phyloP scores from a whole-genome alignment of 2,329 filamentous ascomycete species.

The Penicillium sclerotigenum region DNA sequence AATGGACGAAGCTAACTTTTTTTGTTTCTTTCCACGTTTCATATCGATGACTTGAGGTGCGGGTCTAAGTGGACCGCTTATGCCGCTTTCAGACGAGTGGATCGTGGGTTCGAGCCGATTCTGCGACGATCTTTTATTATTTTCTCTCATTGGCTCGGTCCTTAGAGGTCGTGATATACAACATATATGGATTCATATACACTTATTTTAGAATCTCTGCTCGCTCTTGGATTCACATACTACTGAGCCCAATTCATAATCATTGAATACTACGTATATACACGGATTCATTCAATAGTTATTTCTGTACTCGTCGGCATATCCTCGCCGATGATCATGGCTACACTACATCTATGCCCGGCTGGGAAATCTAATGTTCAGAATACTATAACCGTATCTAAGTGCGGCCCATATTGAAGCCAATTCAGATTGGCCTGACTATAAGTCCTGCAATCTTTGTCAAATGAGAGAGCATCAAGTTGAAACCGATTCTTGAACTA shows the following conservation, averaged over 20 bases:
- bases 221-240: background rate
- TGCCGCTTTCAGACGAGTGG: background rate
- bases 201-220: background rate
- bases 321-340: no score
- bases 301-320: background rate
- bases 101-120: background rate
- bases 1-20: background rate
- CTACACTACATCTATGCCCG: no score
- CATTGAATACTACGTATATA: background rate
- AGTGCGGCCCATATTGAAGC: background rate
- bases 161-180: background rate
- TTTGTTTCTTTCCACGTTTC: background rate
- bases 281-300: background rate
- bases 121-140: background rate
- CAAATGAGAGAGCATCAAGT: background rate
- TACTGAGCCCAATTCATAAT: background rate
- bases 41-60: no score
- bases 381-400: background rate
- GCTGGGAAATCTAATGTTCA: background rate
- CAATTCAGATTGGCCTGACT: background rate
- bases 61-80: background rate
- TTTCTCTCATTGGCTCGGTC: background rate
- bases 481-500: no score
- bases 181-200: background rate
- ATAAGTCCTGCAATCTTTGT: background rate